Conservation (phyloP, 495 filamentous ascomycete genomes). For the Daldinia grandis region DNA sequence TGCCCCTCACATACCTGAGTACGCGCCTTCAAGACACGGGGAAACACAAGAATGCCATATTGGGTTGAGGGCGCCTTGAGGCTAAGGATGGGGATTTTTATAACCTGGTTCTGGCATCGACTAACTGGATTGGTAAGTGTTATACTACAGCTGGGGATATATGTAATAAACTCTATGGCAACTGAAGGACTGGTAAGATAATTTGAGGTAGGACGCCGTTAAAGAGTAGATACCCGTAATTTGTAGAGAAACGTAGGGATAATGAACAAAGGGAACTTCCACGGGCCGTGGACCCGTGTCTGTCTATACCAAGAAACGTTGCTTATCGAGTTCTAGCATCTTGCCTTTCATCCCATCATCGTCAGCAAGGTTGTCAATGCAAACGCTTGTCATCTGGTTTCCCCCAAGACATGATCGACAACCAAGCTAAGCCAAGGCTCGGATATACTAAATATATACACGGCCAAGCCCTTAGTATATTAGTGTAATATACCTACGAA, state of each 20-base stretch:
- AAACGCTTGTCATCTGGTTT: slow-evolving; percentile 33
- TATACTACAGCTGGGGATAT: background rate
- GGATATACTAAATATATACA: too few species aligned
- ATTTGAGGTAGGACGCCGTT: background rate
- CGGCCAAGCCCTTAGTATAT: too few species aligned
- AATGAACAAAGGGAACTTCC: background rate
- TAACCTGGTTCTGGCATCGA: background rate
- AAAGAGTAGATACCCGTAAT: background rate
- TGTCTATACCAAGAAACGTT: background rate
- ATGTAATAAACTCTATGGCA: background rate
- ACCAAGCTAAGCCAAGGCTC: slow-evolving; percentile 19
- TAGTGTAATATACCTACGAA: too few species aligned
- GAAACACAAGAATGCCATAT: background rate
- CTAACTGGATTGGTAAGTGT: background rate
- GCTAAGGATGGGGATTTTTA: background rate
- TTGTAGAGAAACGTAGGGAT: background rate
- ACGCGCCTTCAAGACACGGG: background rate
- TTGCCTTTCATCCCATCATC: slow-evolving; percentile 32
- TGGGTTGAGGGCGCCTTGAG: background rate
- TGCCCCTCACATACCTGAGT: slow-evolving; percentile 15
- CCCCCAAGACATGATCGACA: slow-evolving; percentile 28
- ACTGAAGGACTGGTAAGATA: background rate
- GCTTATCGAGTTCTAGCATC: background rate
- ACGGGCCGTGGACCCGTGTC: slow-evolving; percentile 27
- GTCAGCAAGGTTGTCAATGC: slow-evolving; percentile 1